phyloP scores from a whole-genome alignment of 2,329 filamentous ascomycete species.

The Penicillium psychrosexuale region DNA sequence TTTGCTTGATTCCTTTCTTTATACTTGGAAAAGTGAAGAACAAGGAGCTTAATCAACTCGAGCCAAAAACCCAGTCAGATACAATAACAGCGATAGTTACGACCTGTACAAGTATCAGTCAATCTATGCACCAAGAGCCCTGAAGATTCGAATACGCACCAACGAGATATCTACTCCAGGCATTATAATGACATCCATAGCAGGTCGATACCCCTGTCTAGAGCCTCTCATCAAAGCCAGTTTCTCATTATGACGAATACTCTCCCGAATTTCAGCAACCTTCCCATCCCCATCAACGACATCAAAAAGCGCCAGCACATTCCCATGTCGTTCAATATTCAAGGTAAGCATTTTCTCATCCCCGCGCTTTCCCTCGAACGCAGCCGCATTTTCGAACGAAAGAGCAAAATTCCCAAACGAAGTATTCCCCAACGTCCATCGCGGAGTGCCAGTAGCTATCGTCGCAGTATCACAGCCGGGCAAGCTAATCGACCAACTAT shows the following conservation, averaged over 20 bases:
- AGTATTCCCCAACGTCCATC: conserved; percentile 7
- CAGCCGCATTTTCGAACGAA: conserved; percentile 14
- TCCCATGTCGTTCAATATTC: conserved; percentile 14
- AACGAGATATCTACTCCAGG: conserved; percentile 26
- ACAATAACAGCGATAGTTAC: conserved; percentile 22
- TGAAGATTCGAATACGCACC: conserved; percentile 11
- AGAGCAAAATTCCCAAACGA: conserved; percentile 8
- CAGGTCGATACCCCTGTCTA: conserved; percentile 21
- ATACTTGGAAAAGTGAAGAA: background rate
- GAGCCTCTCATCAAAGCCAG: conserved; percentile 15
- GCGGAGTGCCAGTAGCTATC: conserved; percentile 12
- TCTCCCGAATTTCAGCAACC: conserved; percentile 21
- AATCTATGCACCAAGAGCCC: background rate
- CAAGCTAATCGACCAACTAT: conserved; percentile 15
- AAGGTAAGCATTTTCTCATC: conserved; percentile 13
- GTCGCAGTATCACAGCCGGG: conserved; percentile 8
- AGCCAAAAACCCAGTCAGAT: conserved; percentile 19
- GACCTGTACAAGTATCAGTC: conserved; percentile 8
- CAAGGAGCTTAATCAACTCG: conserved; percentile 4
- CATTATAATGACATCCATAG: conserved; percentile 24
- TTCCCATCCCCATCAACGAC: conserved; percentile 23
- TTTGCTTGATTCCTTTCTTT: conserved; percentile 2
- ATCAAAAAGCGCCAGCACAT: conserved; percentile 17
- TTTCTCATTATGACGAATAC: conserved; percentile 22
- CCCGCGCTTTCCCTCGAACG: conserved; percentile 1